A percentile compares a stretch with the other conserved stretches of the same genome.
These are phyloP conservation scores for Quercus agrifolia DNA, from an alignment of 306 rosid genomes.

Conservation along the genomic window DNA sequence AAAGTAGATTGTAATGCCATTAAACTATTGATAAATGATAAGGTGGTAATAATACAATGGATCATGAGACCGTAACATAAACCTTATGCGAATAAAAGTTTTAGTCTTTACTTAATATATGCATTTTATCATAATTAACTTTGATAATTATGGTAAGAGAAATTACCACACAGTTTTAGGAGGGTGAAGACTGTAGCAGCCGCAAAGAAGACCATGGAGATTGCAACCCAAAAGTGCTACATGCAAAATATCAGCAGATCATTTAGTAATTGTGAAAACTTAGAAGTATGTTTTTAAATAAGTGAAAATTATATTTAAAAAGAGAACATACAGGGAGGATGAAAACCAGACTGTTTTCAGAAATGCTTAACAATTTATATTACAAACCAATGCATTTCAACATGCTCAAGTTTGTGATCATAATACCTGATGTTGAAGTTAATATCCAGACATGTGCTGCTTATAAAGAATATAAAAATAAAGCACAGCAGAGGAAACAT, in stretches of 20 bases:
- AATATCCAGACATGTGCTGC: neutral
- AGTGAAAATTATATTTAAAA: constrained; percentile 3
- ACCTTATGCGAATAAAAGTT: constrained; percentile 1
- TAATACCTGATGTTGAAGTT: neutral
- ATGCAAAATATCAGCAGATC: constrained; percentile 27
- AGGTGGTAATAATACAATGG: constrained; percentile 1
- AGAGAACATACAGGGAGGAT: constrained; percentile 9
- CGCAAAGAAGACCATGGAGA: constrained; percentile 95
- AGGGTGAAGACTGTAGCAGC: constrained; percentile 91
- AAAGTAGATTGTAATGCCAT: constrained; percentile 2
- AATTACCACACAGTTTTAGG: constrained; percentile 81
- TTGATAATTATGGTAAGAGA: neutral
- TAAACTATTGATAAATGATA: constrained; percentile 10
- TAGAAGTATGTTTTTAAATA: neutral
- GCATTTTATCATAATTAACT: neutral
- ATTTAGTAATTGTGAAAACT: constrained; percentile 6
- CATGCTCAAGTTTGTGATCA: neutral
- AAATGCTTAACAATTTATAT: neutral
- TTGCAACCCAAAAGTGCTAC: constrained; percentile 99
- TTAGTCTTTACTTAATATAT: neutral
- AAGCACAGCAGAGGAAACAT: neutral
- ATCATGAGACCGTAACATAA: constrained; percentile 4
- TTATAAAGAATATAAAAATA: no score
- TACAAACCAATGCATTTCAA: neutral
- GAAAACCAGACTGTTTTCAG: neutral